A percentile compares a stretch with the other conserved stretches of the same genome.
Conservation (phyloP, 78 protist genomes). For the Emiliania huxleyi region DNA sequence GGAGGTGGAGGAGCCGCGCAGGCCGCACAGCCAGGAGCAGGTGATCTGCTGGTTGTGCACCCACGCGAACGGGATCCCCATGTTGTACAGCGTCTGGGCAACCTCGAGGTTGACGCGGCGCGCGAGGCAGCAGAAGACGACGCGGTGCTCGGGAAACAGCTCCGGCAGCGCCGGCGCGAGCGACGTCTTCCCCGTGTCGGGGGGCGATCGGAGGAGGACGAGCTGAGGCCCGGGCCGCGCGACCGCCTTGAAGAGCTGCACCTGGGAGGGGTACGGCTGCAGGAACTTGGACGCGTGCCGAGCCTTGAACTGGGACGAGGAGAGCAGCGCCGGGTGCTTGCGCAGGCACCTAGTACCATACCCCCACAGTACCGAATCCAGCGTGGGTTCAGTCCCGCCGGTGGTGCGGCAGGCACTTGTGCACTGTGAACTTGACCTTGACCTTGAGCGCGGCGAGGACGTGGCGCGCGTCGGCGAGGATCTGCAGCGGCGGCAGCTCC, state of each 20-base stretch:
- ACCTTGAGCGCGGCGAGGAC: background rate
- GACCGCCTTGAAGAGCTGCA: background rate
- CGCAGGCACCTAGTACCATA: no score
- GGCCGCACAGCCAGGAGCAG: constrained; percentile 2
- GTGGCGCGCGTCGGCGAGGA: background rate
- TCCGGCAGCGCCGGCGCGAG: background rate
- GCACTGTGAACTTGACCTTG: background rate
- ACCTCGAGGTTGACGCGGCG: constrained; percentile 21
- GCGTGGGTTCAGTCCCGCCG: no score
- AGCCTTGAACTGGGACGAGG: background rate
- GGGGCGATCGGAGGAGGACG: background rate
- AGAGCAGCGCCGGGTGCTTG: constrained; percentile 9
- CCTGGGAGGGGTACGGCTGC: constrained; percentile 1
- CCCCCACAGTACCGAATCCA: no score
- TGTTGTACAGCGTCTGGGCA: background rate
- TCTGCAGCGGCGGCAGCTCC: background rate
- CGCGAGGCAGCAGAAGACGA: constrained; percentile 15
- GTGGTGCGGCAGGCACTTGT: constrained; percentile 9
- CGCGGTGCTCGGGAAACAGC: background rate
- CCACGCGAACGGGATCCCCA: constrained; percentile 19
- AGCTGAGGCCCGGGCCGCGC: background rate
- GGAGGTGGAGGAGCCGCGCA: background rate
- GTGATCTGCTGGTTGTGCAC: background rate
- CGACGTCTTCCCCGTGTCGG: constrained; percentile 12
- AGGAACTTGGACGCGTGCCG: constrained; percentile 21